Conservation (phyloP, 441 rosid species). For the Breynia disticha region DNA sequence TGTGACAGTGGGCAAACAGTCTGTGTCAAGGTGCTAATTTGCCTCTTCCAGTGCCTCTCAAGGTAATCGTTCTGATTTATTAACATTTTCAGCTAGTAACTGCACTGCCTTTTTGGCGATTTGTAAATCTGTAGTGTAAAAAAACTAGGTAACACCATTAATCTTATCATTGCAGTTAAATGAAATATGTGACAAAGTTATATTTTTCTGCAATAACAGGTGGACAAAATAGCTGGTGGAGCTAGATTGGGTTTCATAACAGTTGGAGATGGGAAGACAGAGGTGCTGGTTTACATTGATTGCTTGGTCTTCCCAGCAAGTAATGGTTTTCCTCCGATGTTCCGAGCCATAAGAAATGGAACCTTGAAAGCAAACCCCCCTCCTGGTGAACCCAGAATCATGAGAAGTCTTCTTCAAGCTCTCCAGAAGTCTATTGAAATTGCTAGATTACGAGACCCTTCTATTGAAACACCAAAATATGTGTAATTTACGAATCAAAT, state of each 20-base stretch:
- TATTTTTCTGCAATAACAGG: slow-evolving; percentile 26
- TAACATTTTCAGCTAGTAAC: too few relatives aligned
- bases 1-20: slow-evolving; percentile 75
- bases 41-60: slow-evolving; percentile 72
- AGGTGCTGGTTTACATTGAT: slow-evolving; percentile 76
- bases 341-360: slow-evolving; percentile 72
- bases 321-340: slow-evolving; percentile 48
- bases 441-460: slow-evolving; percentile 33
- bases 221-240: slow-evolving; percentile 74
- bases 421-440: slow-evolving; percentile 56
- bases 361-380: slow-evolving; percentile 54
- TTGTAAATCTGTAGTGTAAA: too few relatives aligned
- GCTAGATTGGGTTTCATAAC: slow-evolving; percentile 80
- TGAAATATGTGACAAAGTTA: too few relatives aligned
- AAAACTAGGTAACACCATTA: too few relatives aligned
- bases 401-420: slow-evolving; percentile 81
- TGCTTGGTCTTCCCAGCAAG: slow-evolving; percentile 63
- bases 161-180: too few relatives aligned
- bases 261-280: slow-evolving; percentile 65
- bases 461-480: too few relatives aligned
- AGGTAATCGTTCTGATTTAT: slow-evolving; percentile 3
- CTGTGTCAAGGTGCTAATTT: slow-evolving; percentile 88
- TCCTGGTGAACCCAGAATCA: slow-evolving; percentile 86
- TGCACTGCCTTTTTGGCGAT: too few relatives aligned
- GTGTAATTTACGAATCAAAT: too few relatives aligned